Evolutionary conservation across 2,329 filamentous ascomycete genomes (phyloP), one percentile per base, ranked within the genome.

Genomic region (Xylaria sp.): DNA sequence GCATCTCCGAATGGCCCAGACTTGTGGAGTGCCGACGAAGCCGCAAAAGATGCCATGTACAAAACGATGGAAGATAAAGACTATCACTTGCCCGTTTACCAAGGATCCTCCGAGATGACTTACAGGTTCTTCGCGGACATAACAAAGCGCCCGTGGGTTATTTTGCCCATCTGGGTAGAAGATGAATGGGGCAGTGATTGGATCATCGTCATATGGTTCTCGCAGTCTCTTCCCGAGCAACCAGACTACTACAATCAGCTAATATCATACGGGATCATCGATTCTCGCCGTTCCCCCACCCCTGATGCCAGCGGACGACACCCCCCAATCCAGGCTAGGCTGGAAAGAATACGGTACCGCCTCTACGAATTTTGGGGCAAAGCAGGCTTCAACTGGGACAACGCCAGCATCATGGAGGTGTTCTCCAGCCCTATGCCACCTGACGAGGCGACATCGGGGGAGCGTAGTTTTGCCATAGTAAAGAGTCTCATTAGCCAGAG

Each of bases 161-260:
- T 77, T 28, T 75, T 74, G 75, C 75, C 75, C 10, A 56, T 77
- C 49, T 77, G 72, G 70, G 69, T 77, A 11, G 76, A 77, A 64
- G 76, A 77, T 20, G 2, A 72, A 20, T 74, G 59, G 53, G 76
- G 76, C 10, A 67, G 61, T 33, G 75, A 76, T 53, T 77, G 38
- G 6, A 64, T 76, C 4, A 64, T 74, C 42, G 51, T 73, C 20
- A 54, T 73, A 28, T 76, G 69, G 73, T 66, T 70, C 38, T 66
- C 75, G 11, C 11, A 49, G 7, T 2, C 28, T 6, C 56, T 13
- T 6, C 9, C 31, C 0, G 23, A 40, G 33, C 4, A 3, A 33
- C 4, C 44, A 17, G 33, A 38, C 36, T 26, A 17, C 6, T 75
- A 59, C 58, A 62, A 74, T 31, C 59, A 51, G 3, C 1, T 75